Evolutionary conservation across 495 filamentous ascomycete genomes (phyloP).

Genomic region (Chaetomium tenue): DNA sequence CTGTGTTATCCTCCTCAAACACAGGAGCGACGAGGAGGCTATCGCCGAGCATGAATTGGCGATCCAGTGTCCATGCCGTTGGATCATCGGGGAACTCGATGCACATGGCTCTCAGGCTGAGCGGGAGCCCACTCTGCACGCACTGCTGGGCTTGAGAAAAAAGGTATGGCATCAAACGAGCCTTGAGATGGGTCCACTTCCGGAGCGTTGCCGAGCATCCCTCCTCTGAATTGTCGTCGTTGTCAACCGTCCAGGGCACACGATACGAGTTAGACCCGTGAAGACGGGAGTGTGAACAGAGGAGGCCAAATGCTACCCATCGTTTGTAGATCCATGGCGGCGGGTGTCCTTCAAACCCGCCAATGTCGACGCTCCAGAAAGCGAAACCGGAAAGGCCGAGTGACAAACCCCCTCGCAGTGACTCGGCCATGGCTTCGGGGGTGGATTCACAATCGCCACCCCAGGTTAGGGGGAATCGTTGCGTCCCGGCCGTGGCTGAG

Average conservation of each 20-base stretch:
- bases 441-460: constrained; percentile 72
- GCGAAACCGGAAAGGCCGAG: constrained; percentile 65
- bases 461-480: constrained; percentile 65
- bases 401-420: constrained; percentile 64
- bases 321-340: constrained; percentile 70
- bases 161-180: constrained; percentile 62
- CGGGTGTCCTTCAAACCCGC: constrained; percentile 69
- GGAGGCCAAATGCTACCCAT: constrained; percentile 69
- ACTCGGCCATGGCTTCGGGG: constrained; percentile 71
- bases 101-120: constrained; percentile 59
- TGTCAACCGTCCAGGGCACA: constrained; percentile 69
- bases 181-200: constrained; percentile 60
- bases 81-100: constrained; percentile 64
- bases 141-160: constrained; percentile 54
- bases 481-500: constrained; percentile 63
- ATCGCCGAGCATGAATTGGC: constrained; percentile 64
- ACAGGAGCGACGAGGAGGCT: constrained; percentile 60
- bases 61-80: constrained; percentile 62
- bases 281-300: constrained; percentile 65
- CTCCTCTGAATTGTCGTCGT: constrained; percentile 48
- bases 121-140: constrained; percentile 48
- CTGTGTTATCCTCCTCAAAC: constrained; percentile 57
- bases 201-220: constrained; percentile 56
- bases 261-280: constrained; percentile 67
- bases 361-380: constrained; percentile 71